Evolutionary conservation across 495 filamentous ascomycete species (phyloP), one percentile per base, ranked within the genome.

Genomic region (Pyrenula aspistea): DNA sequence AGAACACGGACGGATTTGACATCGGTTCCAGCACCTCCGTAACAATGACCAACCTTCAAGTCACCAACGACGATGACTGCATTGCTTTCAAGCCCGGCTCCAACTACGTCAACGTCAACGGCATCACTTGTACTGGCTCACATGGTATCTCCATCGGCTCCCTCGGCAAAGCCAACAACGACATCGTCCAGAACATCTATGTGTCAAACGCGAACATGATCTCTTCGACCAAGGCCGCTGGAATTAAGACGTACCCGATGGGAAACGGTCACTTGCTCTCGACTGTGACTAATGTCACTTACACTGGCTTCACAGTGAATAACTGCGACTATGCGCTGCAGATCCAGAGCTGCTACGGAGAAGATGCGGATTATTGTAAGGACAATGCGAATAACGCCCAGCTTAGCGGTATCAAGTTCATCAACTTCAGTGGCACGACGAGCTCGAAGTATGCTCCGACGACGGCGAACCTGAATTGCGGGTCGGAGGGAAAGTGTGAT

Each of bases 31-130:
- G 70, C 25, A 69, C 72, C 2, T 66, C 67, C 53, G 70, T 75
- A 0, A 67, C 64, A 19, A 62, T 76, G 51, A 60, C 58, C 19
- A 60, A 64, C 49, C 63, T 68, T 12, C 61, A 60, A 1, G 67
- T 77, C n/a, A 63, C 57, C 21, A 77, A 77, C 55, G 65, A 75
- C 51, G 74, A 77, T 48, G 72, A 75, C 65, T 77, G 73, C 42
- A 67, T 77, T 11, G 74, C 73, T 0, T 73, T 77, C 53, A 75
- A 75, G 49, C 68, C 72, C 0, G 70, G 71, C 12, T 63, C 68
- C 1, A 65, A 73, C 53, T 66, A 67, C 36, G 63, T 74, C 12
- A 72, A 67, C 0, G 69, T 73, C 2, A 65, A 57, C 1, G 58
- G 63, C 21, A 67, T 73, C 4, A 67, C 65, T 24, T 75, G 72